These are phyloP conservation scores for Pachysandra terminalis DNA, from an alignment of 164 flowering plant species.

Conservation along the genomic window DNA sequence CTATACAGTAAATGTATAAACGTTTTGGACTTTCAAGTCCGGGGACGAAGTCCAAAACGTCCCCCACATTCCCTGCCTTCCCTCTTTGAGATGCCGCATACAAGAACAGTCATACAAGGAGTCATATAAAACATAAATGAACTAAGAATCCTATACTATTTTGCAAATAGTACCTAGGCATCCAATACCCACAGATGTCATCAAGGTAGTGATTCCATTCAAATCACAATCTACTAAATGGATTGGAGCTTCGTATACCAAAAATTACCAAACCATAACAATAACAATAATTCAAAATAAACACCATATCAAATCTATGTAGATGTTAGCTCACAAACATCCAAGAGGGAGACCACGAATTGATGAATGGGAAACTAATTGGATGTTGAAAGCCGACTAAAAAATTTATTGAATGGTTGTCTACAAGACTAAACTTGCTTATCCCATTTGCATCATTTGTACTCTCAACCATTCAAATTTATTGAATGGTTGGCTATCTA, in stretches of 20 bases:
- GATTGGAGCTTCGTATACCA: background rate
- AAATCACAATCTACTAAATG: background rate
- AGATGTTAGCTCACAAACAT: background rate
- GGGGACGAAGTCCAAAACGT: no score
- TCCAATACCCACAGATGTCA: background rate
- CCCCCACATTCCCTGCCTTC: background rate
- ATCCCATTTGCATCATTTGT: no score
- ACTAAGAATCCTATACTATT: background rate
- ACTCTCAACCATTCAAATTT: no score
- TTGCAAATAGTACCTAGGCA: background rate
- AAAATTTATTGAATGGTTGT: no score
- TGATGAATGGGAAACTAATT: background rate
- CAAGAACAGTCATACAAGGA: background rate
- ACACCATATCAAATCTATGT: background rate
- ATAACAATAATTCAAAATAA: background rate
- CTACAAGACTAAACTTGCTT: no score
- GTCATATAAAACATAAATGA: no score
- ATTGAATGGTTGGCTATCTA: no score
- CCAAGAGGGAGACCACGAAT: background rate
- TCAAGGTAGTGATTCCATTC: background rate
- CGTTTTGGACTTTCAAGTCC: no score
- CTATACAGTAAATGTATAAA: no score
- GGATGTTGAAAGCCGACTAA: background rate
- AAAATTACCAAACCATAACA: background rate
- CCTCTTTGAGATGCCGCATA: background rate